These are phyloP conservation scores for Sclerotinia glacialis DNA, from an alignment of 2,329 filamentous ascomycete genomes.

Conservation along the genomic window DNA sequence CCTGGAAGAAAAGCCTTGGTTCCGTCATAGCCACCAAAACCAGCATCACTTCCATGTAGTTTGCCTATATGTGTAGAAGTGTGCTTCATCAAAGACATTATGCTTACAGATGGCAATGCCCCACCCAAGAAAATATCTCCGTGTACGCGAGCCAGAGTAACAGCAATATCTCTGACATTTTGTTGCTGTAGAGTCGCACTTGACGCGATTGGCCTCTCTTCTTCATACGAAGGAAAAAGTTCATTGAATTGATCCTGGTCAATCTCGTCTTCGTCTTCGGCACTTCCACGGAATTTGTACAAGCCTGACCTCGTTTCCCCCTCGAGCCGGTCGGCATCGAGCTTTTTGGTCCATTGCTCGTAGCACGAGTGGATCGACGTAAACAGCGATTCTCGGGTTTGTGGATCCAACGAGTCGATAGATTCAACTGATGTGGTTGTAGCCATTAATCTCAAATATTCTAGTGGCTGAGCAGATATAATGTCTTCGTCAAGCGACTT, in stretches of 20 bases:
- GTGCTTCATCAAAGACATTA: constrained; percentile 34
- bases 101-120: constrained; percentile 29
- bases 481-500: constrained; percentile 23
- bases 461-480: constrained; percentile 39
- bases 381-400: constrained; percentile 54
- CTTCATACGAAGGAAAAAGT: constrained; percentile 77
- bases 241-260: constrained; percentile 73
- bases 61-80: constrained; percentile 34
- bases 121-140: constrained; percentile 41
- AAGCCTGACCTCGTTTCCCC: constrained; percentile 71
- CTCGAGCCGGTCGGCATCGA: constrained; percentile 72
- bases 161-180: constrained; percentile 41
- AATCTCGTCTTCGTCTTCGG: constrained; percentile 71
- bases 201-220: constrained; percentile 37
- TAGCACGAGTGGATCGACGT: constrained; percentile 71
- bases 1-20: constrained; percentile 62
- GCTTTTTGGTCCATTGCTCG: constrained; percentile 72
- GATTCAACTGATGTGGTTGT: constrained; percentile 50
- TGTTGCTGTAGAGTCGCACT: constrained; percentile 22
- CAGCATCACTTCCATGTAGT: constrained; percentile 24
- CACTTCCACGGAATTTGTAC: constrained; percentile 78
- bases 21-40: constrained; percentile 37
- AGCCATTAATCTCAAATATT: constrained; percentile 52
- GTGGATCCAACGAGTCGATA: constrained; percentile 43
- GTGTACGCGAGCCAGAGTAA: constrained; percentile 62